Evolutionary conservation across 371 early-diverging fungal species (phyloP), one percentile per base, ranked within the genome.

Genomic region (Coemansia sp.): DNA sequence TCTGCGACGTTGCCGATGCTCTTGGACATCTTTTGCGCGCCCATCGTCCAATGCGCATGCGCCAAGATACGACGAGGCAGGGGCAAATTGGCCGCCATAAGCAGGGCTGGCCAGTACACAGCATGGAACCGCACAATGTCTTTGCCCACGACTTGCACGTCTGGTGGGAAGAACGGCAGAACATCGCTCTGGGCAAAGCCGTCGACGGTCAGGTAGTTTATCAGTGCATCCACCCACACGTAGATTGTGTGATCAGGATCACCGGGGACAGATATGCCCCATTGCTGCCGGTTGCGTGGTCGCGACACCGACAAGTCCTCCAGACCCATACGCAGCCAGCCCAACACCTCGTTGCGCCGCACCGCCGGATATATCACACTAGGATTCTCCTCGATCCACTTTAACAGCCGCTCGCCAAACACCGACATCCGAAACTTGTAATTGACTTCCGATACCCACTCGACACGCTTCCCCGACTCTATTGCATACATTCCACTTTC

Each of bases 71-170:
- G 85, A 40, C 84, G 80, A 1, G 97, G 97, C 20, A 90, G 80
- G 0, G 89, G 89, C 26, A 96, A 75, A 0, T 83, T 87, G 5
- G 93, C 92, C 0, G 96, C 97, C 87, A 97, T 86, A 59, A 96
- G 77, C 67, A 98, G 91, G 0, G 96, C 96, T 0, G 96, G 96
- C 95, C 96, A 97, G 72, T 93, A 96, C 18, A 97, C 89, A 0
- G 94, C 93, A 77, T 98, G 98, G 80, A 97, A 97, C 53, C 91
- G 90, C n/a, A 95, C 65, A 80, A 97, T 97, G 67, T 97, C 98
- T 73, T 97, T 96, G 28, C 98, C 98, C 2, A 97, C 89, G 1
- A 97, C 84, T 56, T 97, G 97, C 1, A 89, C 82, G 56, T 86
- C 82, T 6, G 94, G 90, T 1, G 94, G 93, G 86, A 92, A 93